These are phyloP conservation scores for Naumovozyma dairenensis DNA, from an alignment of 805 yeast species.

Conservation along the genomic window DNA sequence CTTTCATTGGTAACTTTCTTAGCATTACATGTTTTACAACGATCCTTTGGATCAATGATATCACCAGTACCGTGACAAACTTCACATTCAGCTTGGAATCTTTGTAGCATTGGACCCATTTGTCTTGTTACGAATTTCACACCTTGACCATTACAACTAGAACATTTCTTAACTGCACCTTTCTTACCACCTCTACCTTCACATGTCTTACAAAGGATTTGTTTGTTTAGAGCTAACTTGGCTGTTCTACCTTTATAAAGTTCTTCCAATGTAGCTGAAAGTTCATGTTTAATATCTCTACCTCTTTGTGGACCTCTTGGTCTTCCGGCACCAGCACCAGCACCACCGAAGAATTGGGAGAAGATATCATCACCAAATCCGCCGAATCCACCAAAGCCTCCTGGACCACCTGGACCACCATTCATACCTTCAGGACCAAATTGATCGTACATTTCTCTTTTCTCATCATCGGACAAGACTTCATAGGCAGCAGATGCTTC, in stretches of 20 bases:
- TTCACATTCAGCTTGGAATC: slow-evolving; percentile 92
- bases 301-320: slow-evolving; percentile 83
- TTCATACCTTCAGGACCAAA: slow-evolving; percentile 88
- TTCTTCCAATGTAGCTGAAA: slow-evolving; percentile 82
- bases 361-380: slow-evolving; percentile 29
- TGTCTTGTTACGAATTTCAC: slow-evolving; percentile 86
- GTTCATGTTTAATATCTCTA: slow-evolving; percentile 82
- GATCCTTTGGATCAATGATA: slow-evolving; percentile 73
- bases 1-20: slow-evolving; percentile 79
- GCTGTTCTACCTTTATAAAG: slow-evolving; percentile 88
- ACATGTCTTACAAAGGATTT: slow-evolving; percentile 79
- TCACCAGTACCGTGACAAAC: slow-evolving; percentile 89
- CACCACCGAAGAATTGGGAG: slow-evolving; percentile 77
- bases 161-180: slow-evolving; percentile 80
- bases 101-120: slow-evolving; percentile 99
- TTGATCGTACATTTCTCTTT: slow-evolving; percentile 80
- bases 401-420: slow-evolving; percentile 68
- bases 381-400: slow-evolving; percentile 44
- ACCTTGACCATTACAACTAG: slow-evolving; percentile 86
- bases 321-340: slow-evolving; percentile 44
- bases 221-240: slow-evolving; percentile 88
- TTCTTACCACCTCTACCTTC: slow-evolving; percentile 95
- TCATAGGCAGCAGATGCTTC: slow-evolving; percentile 85
- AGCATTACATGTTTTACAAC: slow-evolving; percentile 82
- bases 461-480: slow-evolving; percentile 75